Evolutionary conservation across 2,329 filamentous ascomycete genomes (phyloP).

Genomic region (Didymella glomerata): DNA sequence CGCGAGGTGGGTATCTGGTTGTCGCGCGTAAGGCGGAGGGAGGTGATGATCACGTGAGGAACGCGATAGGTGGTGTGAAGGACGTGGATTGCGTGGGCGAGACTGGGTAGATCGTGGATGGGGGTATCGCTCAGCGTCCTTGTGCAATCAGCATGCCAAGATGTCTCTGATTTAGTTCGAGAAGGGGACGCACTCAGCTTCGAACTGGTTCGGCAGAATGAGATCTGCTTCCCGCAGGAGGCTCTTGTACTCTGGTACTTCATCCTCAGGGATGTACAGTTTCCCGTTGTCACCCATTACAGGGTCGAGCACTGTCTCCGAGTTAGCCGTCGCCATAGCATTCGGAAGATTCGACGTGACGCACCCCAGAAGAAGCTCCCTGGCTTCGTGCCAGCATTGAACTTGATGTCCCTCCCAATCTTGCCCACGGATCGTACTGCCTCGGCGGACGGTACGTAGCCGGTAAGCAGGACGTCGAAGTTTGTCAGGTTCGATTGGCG

Average conservation of each 20-base stretch:
- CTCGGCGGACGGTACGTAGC: conserved; percentile 89
- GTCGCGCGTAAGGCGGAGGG: conserved; percentile 72
- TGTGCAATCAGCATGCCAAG: conserved; percentile 47
- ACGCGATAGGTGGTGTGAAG: conserved; percentile 79
- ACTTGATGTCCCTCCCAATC: conserved; percentile 82
- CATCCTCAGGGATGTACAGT: conserved; percentile 89
- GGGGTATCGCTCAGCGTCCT: conserved; percentile 82
- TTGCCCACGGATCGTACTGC: conserved; percentile 83
- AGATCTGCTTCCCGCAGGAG: conserved; percentile 84
- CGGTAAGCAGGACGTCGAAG: conserved; percentile 94
- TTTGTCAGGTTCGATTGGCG: conserved; percentile 83
- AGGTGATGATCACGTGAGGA: conserved; percentile 93
- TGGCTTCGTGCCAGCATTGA: conserved; percentile 67
- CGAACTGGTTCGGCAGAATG: conserved; percentile 95
- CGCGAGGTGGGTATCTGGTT: conserved; percentile 52
- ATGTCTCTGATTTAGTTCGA: background rate
- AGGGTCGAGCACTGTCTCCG: conserved; percentile 77
- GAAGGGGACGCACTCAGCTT: conserved; percentile 78
- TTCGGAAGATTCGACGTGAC: conserved; percentile 22
- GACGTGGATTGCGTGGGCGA: conserved; percentile 76
- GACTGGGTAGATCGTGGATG: conserved; percentile 76
- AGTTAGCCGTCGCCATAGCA: conserved; percentile 23
- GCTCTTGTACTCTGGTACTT: conserved; percentile 87
- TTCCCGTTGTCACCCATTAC: conserved; percentile 97
- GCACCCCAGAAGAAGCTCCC: conserved; percentile 88